A percentile compares a stretch with the other conserved stretches of the same genome.
phyloP scores from a whole-genome alignment of 768 basidiomycete genomes.

The Suillus variegatus region DNA sequence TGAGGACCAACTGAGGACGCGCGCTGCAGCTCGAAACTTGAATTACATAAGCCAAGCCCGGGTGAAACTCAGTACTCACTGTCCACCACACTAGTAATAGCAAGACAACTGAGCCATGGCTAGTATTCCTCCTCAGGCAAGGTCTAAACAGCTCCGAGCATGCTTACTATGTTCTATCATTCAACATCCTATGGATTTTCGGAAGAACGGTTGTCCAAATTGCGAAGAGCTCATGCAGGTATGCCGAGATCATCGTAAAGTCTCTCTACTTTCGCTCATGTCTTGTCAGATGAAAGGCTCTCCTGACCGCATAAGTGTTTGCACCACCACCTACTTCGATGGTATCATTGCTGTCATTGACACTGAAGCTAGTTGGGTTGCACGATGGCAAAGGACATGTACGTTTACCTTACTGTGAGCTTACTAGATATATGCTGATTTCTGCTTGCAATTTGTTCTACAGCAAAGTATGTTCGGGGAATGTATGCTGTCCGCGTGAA shows the following conservation, averaged over 20 bases:
- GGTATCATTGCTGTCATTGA: slow-evolving; percentile 87
- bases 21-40: slow-evolving; percentile 11
- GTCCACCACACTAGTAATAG: neutral
- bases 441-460: slow-evolving; percentile 12
- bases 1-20: too few species aligned
- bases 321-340: slow-evolving; percentile 92
- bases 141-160: slow-evolving; percentile 78
- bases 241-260: neutral
- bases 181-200: slow-evolving; percentile 81
- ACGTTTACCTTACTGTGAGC: slow-evolving; percentile 30
- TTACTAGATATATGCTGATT: neutral
- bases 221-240: slow-evolving; percentile 96
- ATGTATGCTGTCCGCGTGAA: slow-evolving; percentile 93
- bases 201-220: slow-evolving; percentile 89
- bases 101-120: slow-evolving; percentile 26
- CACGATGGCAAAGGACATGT: slow-evolving; percentile 95
- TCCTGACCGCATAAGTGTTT: slow-evolving; percentile 77
- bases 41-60: slow-evolving; percentile 14
- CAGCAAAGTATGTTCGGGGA: slow-evolving; percentile 88
- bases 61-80: neutral
- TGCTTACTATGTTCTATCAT: slow-evolving; percentile 94
- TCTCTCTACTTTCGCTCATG: slow-evolving; percentile 1
- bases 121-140: slow-evolving; percentile 59
- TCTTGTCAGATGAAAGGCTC: slow-evolving; percentile 78
- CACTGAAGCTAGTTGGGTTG: slow-evolving; percentile 92